Evolutionary conservation across 2,329 filamentous ascomycete species (phyloP), one percentile per base, ranked within the genome.

Genomic region (Dendrostoma leiphaemia): DNA sequence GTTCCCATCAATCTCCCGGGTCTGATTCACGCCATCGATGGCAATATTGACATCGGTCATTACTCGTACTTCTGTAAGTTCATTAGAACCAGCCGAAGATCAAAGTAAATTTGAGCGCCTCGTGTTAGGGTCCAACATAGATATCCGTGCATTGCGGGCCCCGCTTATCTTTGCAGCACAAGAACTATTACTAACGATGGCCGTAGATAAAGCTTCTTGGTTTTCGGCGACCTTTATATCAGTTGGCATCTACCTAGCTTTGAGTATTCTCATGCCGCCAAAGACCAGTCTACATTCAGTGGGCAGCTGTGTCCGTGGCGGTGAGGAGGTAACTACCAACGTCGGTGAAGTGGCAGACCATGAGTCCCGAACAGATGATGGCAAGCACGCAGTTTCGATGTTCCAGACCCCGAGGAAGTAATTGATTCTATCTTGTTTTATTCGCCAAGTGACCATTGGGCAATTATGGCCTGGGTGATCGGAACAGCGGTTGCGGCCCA

Each of bases 131-230:
- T n/a, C n/a, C n/a, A n/a, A n/a, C n/a, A n/a, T n/a, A n/a, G n/a
- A n/a, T n/a, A n/a, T n/a, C n/a, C n/a, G n/a, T n/a, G n/a, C n/a
- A n/a, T n/a, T n/a, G n/a, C n/a, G n/a, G n/a, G n/a, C n/a, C n/a
- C n/a, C n/a, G 44, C 2, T 5, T 28, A 19, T 6, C n/a, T 21
- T 13, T 15, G 2, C 15, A 23, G 15, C 9, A 26, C 4, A 4
- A 6, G 1, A 17, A 23, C 3, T 6, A 21, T 4, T 13, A 15
- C 53, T 38, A 17, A 51, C n/a, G 34, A 19, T 8, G 9, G n/a
- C 17, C 10, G 28, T 13, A 55, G 53, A 55, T 19, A 55, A 29
- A 32, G 47, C 53, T 21, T 55, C 47, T 15, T 55, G 53, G 47
- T 24, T 47, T 10, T 51, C 53, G 32, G 21, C 47, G 24, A 55